Evolutionary conservation across 352 stramenopile species (phyloP).

Genomic region (Hyaloperonospora brassicae): DNA sequence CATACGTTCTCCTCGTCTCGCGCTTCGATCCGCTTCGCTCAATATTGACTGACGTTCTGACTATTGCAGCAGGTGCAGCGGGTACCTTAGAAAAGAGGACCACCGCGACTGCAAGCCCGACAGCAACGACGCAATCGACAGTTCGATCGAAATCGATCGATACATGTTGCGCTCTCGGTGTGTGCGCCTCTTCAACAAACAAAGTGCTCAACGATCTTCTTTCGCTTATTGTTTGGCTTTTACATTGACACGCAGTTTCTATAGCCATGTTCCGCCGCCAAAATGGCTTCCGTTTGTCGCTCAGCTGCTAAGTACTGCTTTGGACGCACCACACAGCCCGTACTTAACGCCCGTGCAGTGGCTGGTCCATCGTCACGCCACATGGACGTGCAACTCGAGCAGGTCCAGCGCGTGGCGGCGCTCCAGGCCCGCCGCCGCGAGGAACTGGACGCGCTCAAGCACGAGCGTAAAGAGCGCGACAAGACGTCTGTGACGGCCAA

Average conservation of each 20-base stretch:
- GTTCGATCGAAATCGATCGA: too few species aligned
- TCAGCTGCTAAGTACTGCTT: not conserved
- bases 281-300: conserved; percentile 13
- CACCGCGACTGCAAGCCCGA: too few species aligned
- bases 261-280: conserved; percentile 7
- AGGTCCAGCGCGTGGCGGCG: conserved; percentile 52
- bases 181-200: too few species aligned
- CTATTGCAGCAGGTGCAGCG: too few species aligned
- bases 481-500: conserved; percentile 46
- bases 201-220: too few species aligned
- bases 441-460: conserved; percentile 70
- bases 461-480: conserved; percentile 66
- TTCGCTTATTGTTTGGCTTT: too few species aligned
- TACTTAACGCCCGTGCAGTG: conserved; percentile 10
- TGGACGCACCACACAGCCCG: not conserved
- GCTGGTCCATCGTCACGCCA: conserved; percentile 3
- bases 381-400: conserved; percentile 32
- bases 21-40: too few species aligned
- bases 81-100: too few species aligned
- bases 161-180: too few species aligned
- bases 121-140: too few species aligned
- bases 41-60: too few species aligned
- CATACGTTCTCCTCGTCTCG: too few species aligned
- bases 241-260: not conserved
- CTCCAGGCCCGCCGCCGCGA: conserved; percentile 61